Percentiles rank a stretch among this genome's conserved stretches.
Evolutionary conservation across 352 stramenopile genomes (phyloP).

Genomic region (Phytopythium chamaehyphon): DNA sequence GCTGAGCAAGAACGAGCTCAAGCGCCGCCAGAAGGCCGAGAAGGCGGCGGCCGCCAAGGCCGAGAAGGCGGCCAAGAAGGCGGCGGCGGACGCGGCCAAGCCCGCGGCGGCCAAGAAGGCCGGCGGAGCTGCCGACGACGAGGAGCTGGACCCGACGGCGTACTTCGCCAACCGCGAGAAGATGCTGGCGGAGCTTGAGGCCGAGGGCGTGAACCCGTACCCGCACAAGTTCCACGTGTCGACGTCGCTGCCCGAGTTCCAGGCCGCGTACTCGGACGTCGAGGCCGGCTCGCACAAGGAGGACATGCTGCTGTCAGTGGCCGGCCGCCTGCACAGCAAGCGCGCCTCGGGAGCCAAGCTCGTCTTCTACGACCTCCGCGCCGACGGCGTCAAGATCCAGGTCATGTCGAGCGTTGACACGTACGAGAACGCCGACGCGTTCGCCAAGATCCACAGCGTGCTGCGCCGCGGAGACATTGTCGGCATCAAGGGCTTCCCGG

Average conservation of each 20-base stretch:
- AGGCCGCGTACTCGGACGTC: conserved; percentile 71
- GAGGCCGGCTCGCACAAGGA: conserved; percentile 84
- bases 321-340: conserved; percentile 95
- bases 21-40: conserved; percentile 97
- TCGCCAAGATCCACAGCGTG: conserved; percentile 82
- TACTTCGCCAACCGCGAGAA: conserved; percentile 97
- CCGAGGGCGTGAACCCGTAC: conserved; percentile 93
- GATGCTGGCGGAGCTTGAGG: conserved; percentile 88
- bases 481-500: conserved; percentile 90
- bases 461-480: conserved; percentile 97
- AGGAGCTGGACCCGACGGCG: conserved; percentile 96
- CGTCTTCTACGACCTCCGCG: conserved; percentile 97
- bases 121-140: conserved; percentile 76
- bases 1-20: conserved; percentile 98
- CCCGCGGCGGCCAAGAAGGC: conserved; percentile 65
- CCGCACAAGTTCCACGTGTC: conserved; percentile 98
- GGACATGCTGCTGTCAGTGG: conserved; percentile 87
- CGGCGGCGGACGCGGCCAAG: conserved; percentile 63
- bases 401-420: conserved; percentile 92
- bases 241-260: conserved; percentile 93
- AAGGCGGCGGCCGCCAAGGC: conserved; percentile 93
- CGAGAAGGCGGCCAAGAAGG: conserved; percentile 75
- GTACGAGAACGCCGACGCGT: conserved; percentile 56
- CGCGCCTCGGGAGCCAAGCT: conserved; percentile 95
- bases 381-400: conserved; percentile 94